A percentile compares a stretch with the other conserved stretches of the same genome.
These are phyloP conservation scores for Kodamaea laetipori DNA, from an alignment of 805 yeast genomes.

Conservation along the genomic window DNA sequence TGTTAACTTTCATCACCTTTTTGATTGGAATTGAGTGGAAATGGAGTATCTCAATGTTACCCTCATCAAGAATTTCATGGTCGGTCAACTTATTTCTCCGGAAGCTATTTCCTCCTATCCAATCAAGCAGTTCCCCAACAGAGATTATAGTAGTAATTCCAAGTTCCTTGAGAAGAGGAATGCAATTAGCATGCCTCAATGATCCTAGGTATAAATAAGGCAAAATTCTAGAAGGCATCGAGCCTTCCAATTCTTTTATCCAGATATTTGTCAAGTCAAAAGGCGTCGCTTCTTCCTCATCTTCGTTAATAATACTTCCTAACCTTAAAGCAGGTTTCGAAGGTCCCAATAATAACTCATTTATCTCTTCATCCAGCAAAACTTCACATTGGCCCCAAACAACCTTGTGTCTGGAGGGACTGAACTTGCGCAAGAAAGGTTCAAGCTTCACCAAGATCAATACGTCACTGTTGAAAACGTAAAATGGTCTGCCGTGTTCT, in stretches of 20 bases:
- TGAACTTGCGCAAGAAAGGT: constrained; percentile 55
- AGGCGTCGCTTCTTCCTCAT: constrained; percentile 21
- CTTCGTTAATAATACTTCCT: constrained; percentile 33
- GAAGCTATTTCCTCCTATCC: constrained; percentile 51
- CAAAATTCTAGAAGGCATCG: constrained; percentile 80
- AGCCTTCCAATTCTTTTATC: constrained; percentile 54
- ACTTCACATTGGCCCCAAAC: constrained; percentile 35
- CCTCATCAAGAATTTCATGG: constrained; percentile 27
- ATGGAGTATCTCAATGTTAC: constrained; percentile 33
- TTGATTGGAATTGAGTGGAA: constrained; percentile 29
- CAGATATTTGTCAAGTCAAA: constrained; percentile 23
- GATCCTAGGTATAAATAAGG: constrained; percentile 88
- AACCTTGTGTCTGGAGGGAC: constrained; percentile 47
- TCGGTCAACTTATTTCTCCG: constrained; percentile 25
- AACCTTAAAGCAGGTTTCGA: constrained; percentile 17
- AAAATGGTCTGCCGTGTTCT: constrained; percentile 74
- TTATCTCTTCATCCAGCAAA: constrained; percentile 33
- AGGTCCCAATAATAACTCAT: constrained; percentile 31
- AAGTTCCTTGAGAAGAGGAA: constrained; percentile 59
- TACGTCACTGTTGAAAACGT: constrained; percentile 78
- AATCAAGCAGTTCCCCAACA: constrained; percentile 78
- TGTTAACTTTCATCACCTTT: constrained; percentile 62
- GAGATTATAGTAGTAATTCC: constrained; percentile 77
- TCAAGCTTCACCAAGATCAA: constrained; percentile 65
- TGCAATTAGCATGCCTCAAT: constrained; percentile 74